Conservation (phyloP, 768 basidiomycete genomes). For the Exsudoporus frostii region DNA sequence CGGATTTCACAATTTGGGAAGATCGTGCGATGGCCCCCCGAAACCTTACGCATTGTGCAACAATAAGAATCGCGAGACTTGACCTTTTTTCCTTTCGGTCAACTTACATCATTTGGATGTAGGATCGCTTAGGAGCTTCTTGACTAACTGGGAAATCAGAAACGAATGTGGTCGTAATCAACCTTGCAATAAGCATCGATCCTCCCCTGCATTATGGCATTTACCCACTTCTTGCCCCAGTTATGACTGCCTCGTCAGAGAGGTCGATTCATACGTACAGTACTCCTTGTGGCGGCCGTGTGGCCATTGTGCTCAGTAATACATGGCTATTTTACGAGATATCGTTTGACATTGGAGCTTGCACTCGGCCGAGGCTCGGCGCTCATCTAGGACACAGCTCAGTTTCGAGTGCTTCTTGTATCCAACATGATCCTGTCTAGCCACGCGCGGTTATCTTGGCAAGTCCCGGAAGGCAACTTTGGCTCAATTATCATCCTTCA, state of each 20-base stretch:
- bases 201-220: neutral
- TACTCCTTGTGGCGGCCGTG: constrained; percentile 11
- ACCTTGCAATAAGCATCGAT: neutral
- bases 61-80: neutral
- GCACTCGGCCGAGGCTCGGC: neutral
- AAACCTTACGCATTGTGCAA: constrained; percentile 3
- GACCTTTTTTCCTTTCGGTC: neutral
- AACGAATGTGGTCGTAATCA: neutral
- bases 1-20: constrained; percentile 10
- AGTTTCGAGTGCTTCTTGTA: no score
- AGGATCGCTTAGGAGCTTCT: constrained; percentile 1
- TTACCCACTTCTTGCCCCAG: neutral
- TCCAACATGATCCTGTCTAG: neutral
- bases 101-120: neutral
- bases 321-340: neutral
- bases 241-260: neutral
- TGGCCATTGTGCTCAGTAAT: neutral
- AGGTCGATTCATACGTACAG: neutral
- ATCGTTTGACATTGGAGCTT: neutral
- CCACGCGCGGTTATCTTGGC: neutral
- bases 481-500: neutral
- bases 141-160: constrained; percentile 2
- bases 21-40: neutral
- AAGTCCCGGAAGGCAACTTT: neutral
- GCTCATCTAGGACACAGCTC: neutral